Evolutionary conservation across 352 stramenopile species (phyloP), one percentile per base, ranked within the genome.

Genomic region (Achlya hypogyna): DNA sequence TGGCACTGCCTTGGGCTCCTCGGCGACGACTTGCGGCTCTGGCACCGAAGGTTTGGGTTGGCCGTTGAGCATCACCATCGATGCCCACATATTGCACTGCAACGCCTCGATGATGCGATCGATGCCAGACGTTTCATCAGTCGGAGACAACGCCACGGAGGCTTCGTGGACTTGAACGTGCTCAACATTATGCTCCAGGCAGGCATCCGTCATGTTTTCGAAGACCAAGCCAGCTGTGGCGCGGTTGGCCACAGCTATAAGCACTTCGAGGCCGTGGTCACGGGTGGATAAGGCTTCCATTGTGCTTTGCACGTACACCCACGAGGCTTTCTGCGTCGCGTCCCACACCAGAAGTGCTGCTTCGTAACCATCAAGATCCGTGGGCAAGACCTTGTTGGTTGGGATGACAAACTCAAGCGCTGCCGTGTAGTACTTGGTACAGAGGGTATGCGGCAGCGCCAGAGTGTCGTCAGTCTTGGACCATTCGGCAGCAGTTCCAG

Each of bases 81-180:
- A 89, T 16, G 65, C 63, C 84, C 84, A 93, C 78, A 91, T 87
- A 51, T 81, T 90, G 70, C 82, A 89, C 23, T 93, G 74, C 51
- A 93, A 65, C 14, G 79, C 82, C 58, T 93, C 84, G 20, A 93
- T 66, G 28, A 91, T 78, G n/a, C 84, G 78, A 12, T 83, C 74
- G 29, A 93, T 72, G 22, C 84, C 81, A 25, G 63, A 62, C 56
- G 81, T 86, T 69, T 87, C 78, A 27, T 73, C 66, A 27, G 35
- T 31, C 4, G 23, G 25, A 12, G 66, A 49, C 27, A 40, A 63
- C 29, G 75, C 65, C 0, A 63, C 63, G 22, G 5, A 53, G 0
- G 16, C 2, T 6, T 51, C 20, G 1, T 54, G 40, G 8, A 87
- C 34, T 4, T 71, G 53, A 0, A 93, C 64, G 42, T 88, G 82